Evolutionary conservation across 345 rosid species (phyloP), one percentile per base, ranked within the genome.

Genomic region (Salix exigua): DNA sequence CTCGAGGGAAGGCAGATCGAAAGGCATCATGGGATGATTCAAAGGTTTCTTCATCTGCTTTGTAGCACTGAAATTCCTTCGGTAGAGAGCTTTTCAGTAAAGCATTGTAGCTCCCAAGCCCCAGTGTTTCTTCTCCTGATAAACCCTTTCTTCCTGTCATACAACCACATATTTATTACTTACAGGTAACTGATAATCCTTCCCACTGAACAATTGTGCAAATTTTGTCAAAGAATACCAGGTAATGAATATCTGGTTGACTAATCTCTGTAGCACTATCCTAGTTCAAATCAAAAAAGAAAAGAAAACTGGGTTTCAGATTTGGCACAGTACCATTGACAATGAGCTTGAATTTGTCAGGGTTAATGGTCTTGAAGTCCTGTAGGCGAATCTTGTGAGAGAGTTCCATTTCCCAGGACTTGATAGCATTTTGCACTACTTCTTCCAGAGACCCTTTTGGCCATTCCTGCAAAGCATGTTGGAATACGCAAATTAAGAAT

Each of bases 401-500:
- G 26, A 92, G 73, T 77, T 94, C 97, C 97, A 89, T 87, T 79
- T 92, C 98, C 98, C 97, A 91, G 73, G 94, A 81, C 83, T 92
- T 91, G 28, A 94, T 78, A 2, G 97, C 97, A 35, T 88, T 94
- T 78, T 94, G 92, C 60, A 94, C 91, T 2, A 77, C 83, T 80
- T 91, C 98, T 86, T 91, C 98, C 12, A 91, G 69, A 6, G 96
- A 94, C 1, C 90, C 98, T 68, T 88, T 69, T 48, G 90, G 85
- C 98, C 96, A 94, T 63, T 83, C 97, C 97, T 91, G 79, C 73
- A 38, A 64, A 50, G 16, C 42, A 44, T 31, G 40, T 21, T 2
- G 6, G 5, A 7, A 11, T 18, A 21, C 2, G 58, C 58, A 51
- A 2, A 33, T 33, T 0, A 33, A 51, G n/a, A 19, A 6, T 51